phyloP scores from a whole-genome alignment of 2,329 filamentous ascomycete genomes.

The Diplocarpon mali region DNA sequence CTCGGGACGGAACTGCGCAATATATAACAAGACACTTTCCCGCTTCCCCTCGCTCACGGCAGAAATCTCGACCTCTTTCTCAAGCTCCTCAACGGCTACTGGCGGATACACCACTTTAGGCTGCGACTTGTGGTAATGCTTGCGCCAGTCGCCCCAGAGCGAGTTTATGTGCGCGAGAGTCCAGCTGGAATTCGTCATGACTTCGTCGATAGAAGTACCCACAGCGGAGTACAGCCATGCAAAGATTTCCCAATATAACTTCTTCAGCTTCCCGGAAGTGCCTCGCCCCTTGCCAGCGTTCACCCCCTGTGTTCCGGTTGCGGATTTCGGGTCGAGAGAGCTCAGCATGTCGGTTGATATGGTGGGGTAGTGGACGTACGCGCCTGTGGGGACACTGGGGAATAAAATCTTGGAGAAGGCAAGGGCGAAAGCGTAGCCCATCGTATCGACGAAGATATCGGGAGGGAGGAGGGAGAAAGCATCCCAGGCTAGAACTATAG shows the following conservation, averaged over 20 bases:
- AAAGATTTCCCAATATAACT: slow-evolving; percentile 77
- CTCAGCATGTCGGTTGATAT: slow-evolving; percentile 97
- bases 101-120: slow-evolving; percentile 80
- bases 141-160: slow-evolving; percentile 60
- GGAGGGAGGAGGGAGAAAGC: slow-evolving; percentile 86
- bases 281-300: slow-evolving; percentile 77
- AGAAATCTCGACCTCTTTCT: slow-evolving; percentile 61
- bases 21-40: slow-evolving; percentile 71
- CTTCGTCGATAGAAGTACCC: slow-evolving; percentile 75
- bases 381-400: slow-evolving; percentile 66
- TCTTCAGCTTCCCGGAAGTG: slow-evolving; percentile 59
- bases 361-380: slow-evolving; percentile 96
- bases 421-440: slow-evolving; percentile 91
- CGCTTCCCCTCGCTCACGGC: slow-evolving; percentile 57
- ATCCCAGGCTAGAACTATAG: slow-evolving; percentile 77
- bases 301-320: slow-evolving; percentile 54
- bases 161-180: slow-evolving; percentile 72
- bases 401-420: slow-evolving; percentile 78
- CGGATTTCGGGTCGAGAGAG: slow-evolving; percentile 56
- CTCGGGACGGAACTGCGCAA: slow-evolving; percentile 93
- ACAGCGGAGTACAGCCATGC: slow-evolving; percentile 72
- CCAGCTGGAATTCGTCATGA: slow-evolving; percentile 98
- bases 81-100: slow-evolving; percentile 77
- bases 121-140: slow-evolving; percentile 32
- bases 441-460: slow-evolving; percentile 92